Conservation (phyloP, 768 basidiomycete genomes). For the Floccularia luteovirens region DNA sequence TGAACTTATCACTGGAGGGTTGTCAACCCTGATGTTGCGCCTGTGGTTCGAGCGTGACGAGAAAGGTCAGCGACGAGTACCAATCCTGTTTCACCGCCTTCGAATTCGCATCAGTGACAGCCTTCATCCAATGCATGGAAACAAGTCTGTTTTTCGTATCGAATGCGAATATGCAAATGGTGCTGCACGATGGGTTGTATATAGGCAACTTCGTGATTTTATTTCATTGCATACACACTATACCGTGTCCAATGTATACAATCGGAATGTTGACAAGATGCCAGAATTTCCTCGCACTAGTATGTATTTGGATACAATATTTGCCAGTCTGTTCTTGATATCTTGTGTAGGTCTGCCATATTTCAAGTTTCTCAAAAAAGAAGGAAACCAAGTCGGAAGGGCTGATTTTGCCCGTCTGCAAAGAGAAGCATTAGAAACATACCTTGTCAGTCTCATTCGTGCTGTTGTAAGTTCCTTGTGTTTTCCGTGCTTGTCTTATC, state of each 20-base stretch:
- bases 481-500: background rate
- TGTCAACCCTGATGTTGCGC: slow-evolving; percentile 70
- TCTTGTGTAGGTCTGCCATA: slow-evolving; percentile 77
- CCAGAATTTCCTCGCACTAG: slow-evolving; percentile 91
- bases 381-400: slow-evolving; percentile 47
- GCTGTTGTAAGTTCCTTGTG: slow-evolving; percentile 59
- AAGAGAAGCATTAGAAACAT: slow-evolving; percentile 78
- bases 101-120: slow-evolving; percentile 84
- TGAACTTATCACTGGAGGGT: slow-evolving; percentile 73
- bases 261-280: slow-evolving; percentile 63
- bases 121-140: slow-evolving; percentile 67
- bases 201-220: slow-evolving; percentile 90
- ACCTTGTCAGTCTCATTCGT: slow-evolving; percentile 80
- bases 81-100: slow-evolving; percentile 70
- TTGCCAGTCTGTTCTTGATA: background rate
- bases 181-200: slow-evolving; percentile 89
- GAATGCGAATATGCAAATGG: slow-evolving; percentile 97
- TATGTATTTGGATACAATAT: slow-evolving; percentile 17
- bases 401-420: slow-evolving; percentile 79
- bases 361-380: slow-evolving; percentile 76
- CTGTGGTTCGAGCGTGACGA: slow-evolving; percentile 89
- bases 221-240: slow-evolving; percentile 87
- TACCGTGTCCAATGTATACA: slow-evolving; percentile 74
- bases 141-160: slow-evolving; percentile 81
- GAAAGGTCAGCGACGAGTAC: slow-evolving; percentile 73